Percentiles rank a stretch among this genome's conserved stretches.
phyloP scores from a whole-genome alignment of 306 rosid genomes.

The Vigna reflexopilosa region DNA sequence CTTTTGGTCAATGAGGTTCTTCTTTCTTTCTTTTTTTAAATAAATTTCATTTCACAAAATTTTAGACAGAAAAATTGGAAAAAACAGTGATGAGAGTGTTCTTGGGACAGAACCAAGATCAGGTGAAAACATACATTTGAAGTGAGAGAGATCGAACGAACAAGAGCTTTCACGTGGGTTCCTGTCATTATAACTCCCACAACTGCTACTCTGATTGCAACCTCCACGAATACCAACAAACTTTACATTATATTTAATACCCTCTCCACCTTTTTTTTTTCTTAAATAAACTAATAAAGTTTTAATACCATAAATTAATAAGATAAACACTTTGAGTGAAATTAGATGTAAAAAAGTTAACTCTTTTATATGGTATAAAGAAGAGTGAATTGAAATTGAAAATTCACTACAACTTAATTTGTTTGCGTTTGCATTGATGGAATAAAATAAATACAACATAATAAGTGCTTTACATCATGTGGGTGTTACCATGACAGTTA shows the following conservation, averaged over 20 bases:
- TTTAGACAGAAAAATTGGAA: too few relatives aligned
- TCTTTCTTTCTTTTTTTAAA: too few relatives aligned
- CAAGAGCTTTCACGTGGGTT: conserved; percentile 59
- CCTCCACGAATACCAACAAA: conserved; percentile 31
- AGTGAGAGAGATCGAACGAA: not conserved
- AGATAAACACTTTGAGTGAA: too few relatives aligned
- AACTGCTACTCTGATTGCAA: conserved; percentile 54
- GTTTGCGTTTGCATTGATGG: conserved; percentile 39
- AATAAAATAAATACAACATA: conserved; percentile 29
- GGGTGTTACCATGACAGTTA: not conserved
- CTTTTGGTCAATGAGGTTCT: conserved; percentile 9
- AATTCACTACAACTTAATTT: conserved; percentile 52
- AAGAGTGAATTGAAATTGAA: not conserved
- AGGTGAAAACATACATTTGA: conserved; percentile 50
- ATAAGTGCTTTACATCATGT: conserved; percentile 20
- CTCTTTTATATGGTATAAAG: too few relatives aligned
- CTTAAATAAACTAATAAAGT: too few relatives aligned
- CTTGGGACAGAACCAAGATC: conserved; percentile 17
- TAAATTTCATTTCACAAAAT: too few relatives aligned
- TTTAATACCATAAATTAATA: too few relatives aligned
- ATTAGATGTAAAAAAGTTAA: too few relatives aligned
- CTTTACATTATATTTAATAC: not conserved
- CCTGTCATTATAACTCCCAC: conserved; percentile 58
- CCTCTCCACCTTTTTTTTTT: not conserved
- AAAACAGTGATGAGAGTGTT: not conserved